Evolutionary conservation across 2,329 filamentous ascomycete species (phyloP).

Genomic region (Diplodia seriata): DNA sequence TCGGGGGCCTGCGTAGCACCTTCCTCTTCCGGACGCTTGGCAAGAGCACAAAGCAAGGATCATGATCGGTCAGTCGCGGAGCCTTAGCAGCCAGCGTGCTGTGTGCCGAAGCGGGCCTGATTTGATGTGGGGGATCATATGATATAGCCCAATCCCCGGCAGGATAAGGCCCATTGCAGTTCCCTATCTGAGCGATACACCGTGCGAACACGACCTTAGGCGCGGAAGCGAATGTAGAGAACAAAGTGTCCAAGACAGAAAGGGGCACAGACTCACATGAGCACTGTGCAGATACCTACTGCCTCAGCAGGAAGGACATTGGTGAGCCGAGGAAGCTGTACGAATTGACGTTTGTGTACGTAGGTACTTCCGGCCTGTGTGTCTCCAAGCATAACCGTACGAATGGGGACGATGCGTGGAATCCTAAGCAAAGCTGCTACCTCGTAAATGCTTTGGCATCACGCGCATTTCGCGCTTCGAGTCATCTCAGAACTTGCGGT

Average conservation of each 20-base stretch:
- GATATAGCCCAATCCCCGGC: neutral
- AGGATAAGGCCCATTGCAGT: neutral
- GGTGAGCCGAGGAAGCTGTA: neutral
- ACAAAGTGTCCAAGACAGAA: neutral
- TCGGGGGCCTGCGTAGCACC: constrained; percentile 8
- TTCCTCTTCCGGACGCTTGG: constrained; percentile 16
- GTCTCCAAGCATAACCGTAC: neutral
- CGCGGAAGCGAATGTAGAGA: neutral
- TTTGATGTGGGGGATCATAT: constrained; percentile 15
- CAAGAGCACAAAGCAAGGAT: constrained; percentile 19
- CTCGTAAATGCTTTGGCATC: no score
- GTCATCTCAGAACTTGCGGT: neutral
- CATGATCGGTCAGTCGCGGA: neutral
- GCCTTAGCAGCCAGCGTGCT: constrained; percentile 6
- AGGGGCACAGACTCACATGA: constrained; percentile 7
- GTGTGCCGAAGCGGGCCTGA: constrained; percentile 14
- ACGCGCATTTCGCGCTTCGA: neutral
- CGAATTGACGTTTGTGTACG: neutral
- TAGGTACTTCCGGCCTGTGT: neutral
- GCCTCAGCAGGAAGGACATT: neutral
- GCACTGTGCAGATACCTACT: neutral
- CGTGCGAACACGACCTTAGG: constrained; percentile 10
- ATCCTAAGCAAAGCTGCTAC: neutral
- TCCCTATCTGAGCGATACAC: constrained; percentile 24
- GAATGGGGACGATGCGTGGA: neutral